Evolutionary conservation across 805 yeast species (phyloP).

Genomic region (Yarrowia bubula): DNA sequence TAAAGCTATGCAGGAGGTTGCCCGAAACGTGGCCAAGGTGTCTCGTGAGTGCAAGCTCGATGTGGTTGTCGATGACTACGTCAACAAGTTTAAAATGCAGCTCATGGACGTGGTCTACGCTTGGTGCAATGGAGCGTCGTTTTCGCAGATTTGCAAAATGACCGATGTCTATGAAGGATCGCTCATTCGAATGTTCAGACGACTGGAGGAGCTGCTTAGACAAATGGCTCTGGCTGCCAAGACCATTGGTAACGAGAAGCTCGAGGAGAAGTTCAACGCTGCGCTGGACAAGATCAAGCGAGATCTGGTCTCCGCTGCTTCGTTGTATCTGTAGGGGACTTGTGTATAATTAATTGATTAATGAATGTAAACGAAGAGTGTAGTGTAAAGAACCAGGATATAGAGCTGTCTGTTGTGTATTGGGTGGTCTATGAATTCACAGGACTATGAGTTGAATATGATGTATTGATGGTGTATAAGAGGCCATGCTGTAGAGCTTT

Average conservation of each 20-base stretch:
- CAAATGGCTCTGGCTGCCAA: slow-evolving; percentile 90
- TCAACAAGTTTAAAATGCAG: slow-evolving; percentile 87
- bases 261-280: slow-evolving; percentile 85
- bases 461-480: neutral
- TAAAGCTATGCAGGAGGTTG: slow-evolving; percentile 85
- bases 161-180: slow-evolving; percentile 98
- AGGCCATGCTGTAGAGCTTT: neutral
- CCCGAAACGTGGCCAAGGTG: slow-evolving; percentile 82
- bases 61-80: slow-evolving; percentile 85
- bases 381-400: too few species aligned
- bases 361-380: neutral
- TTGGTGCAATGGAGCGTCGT: slow-evolving; percentile 96
- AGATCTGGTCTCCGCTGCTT: slow-evolving; percentile 95
- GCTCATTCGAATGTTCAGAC: slow-evolving; percentile 87
- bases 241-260: slow-evolving; percentile 85
- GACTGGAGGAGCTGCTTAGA: slow-evolving; percentile 88
- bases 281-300: slow-evolving; percentile 85
- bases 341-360: neutral
- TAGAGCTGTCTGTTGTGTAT: too few species aligned
- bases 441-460: too few species aligned
- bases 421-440: too few species aligned
- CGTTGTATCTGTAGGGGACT: slow-evolving; percentile 58
- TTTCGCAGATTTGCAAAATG: slow-evolving; percentile 97
- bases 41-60: slow-evolving; percentile 89
- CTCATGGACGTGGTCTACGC: slow-evolving; percentile 95